Conservation (phyloP, 306 rosid genomes). For the Trifolium pratense region DNA sequence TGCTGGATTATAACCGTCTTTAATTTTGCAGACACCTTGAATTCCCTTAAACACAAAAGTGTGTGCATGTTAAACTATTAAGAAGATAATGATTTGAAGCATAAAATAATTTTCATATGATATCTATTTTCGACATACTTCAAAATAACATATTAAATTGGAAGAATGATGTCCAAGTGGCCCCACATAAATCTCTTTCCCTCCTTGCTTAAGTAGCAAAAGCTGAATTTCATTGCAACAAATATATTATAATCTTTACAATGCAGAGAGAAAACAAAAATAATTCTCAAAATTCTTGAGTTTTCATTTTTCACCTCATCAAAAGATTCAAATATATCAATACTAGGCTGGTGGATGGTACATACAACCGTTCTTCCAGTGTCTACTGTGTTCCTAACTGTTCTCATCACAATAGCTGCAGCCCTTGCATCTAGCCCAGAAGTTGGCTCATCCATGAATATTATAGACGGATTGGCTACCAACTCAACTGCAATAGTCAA, state of each 20-base stretch:
- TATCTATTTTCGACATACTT: conserved; percentile 39
- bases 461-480: conserved; percentile 69
- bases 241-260: conserved; percentile 7
- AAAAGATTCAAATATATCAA: conserved; percentile 68
- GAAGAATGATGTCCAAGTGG: conserved; percentile 56
- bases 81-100: not conserved
- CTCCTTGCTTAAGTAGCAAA: conserved; percentile 58
- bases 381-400: conserved; percentile 69
- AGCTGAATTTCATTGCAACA: conserved; percentile 47
- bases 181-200: conserved; percentile 57
- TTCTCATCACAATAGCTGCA: conserved; percentile 69
- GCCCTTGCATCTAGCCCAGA: conserved; percentile 75
- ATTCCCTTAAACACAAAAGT: conserved; percentile 49
- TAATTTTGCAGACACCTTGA: conserved; percentile 49
- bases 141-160: conserved; percentile 48
- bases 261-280: conserved; percentile 11
- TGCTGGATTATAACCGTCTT: conserved; percentile 44
- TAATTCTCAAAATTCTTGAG: not conserved
- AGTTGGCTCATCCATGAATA: conserved; percentile 82
- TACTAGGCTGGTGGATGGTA: conserved; percentile 76
- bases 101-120: conserved; percentile 7
- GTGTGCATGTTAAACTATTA: not conserved
- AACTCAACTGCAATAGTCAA: conserved; percentile 70
- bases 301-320: conserved; percentile 54
- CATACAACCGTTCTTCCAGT: conserved; percentile 76